Evolutionary conservation across 768 basidiomycete species (phyloP), one percentile per base, ranked within the genome.

Genomic region (Lentinula boryana): DNA sequence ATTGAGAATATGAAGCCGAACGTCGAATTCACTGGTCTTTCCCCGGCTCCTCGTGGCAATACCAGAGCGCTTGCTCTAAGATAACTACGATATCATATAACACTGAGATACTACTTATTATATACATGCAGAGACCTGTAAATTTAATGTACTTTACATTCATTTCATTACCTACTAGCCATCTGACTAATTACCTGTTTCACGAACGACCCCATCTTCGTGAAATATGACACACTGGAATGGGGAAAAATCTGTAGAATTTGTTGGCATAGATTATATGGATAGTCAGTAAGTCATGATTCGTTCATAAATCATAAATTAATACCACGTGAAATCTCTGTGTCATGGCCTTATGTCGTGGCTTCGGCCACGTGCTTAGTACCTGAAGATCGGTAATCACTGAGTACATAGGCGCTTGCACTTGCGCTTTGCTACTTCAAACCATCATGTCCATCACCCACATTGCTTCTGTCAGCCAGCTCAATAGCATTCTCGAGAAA

Each of bases 391-490:
- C 36, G n/a, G 32, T 32, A 51, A 35, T 51, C 15, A 23, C 12
- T 4, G 21, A 8, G 13, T 46, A 23, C n/a, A 16, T 13, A n/a
- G n/a, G 44, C 51, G 33, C 33, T 31, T 16, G 35, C 35, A 21
- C 13, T 15, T 27, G n/a, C 21, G n/a, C 52, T 5, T 33, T 32
- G 7, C 21, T n/a, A 38, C 54, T 21, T 4, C 56, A 23, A 35
- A 61, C 62, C 56, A 32, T 60, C 58, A 86, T 85, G 86, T 71
- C 87, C 18, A 82, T 88, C 60, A 84, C 80, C 4, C 83, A 89
- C 67, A 66, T 91, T 21, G 76, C 75, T 9, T 88, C 88, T 15
- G 69, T 83, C n/a, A 75, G 84, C 5, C 81, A 91, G 60, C 80
- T 93, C 59, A 79, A 87, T 56, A 71, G 70, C 6, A 77, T 89